Conservation (phyloP, 2,329 filamentous ascomycete genomes). For the Cladosporium oxysporum region DNA sequence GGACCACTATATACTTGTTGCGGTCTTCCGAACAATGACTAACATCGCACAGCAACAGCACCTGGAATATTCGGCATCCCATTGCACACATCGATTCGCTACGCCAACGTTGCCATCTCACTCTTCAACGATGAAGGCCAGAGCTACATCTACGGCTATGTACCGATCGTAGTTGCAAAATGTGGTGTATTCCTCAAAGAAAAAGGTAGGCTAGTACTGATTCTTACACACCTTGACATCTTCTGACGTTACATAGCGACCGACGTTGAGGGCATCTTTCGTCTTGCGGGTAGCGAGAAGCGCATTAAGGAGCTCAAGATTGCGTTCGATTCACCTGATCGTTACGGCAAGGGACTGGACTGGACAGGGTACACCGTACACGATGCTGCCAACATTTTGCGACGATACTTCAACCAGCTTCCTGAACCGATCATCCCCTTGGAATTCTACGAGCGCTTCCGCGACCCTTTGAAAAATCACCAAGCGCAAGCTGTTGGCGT, state of each 20-base stretch:
- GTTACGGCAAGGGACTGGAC: slow-evolving; percentile 93
- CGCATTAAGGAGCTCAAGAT: slow-evolving; percentile 95
- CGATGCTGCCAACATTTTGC: slow-evolving; percentile 93
- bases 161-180: slow-evolving; percentile 97
- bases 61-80: slow-evolving; percentile 93
- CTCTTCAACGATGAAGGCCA: slow-evolving; percentile 88
- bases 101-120: slow-evolving; percentile 97
- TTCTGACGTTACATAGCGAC: slow-evolving; percentile 63
- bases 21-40: neutral
- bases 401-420: slow-evolving; percentile 92
- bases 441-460: slow-evolving; percentile 88
- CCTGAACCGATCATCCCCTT: slow-evolving; percentile 96
- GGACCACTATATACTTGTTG: neutral
- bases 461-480: slow-evolving; percentile 73
- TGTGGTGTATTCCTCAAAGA: slow-evolving; percentile 97
- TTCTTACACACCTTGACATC: neutral
- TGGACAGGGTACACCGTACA: slow-evolving; percentile 99
- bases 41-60: slow-evolving; percentile 13
- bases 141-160: slow-evolving; percentile 97
- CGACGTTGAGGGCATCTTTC: slow-evolving; percentile 93
- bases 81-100: slow-evolving; percentile 89
- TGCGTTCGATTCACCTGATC: slow-evolving; percentile 89
- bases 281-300: slow-evolving; percentile 92
- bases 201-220: slow-evolving; percentile 68
- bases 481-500: slow-evolving; percentile 70